phyloP scores from a whole-genome alignment of 208 protist genomes.

The Trypanosomatidae sp. region DNA sequence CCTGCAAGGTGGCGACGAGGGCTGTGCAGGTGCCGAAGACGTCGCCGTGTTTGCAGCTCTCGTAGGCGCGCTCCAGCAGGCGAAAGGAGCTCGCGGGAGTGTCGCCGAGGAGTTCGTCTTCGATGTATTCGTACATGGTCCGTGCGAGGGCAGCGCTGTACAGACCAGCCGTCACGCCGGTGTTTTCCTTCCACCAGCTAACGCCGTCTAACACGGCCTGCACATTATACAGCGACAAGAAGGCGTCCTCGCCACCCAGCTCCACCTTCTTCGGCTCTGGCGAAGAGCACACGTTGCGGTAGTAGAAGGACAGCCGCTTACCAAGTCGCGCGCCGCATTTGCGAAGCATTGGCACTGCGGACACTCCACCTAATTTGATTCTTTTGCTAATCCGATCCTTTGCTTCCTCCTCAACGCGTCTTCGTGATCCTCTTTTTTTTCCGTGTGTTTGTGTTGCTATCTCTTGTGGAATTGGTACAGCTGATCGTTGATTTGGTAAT shows the following conservation, averaged over 20 bases:
- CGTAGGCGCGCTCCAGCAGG: slow-evolving; percentile 58
- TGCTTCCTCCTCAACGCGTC: too few species aligned
- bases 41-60: slow-evolving; percentile 43
- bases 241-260: slow-evolving; percentile 73
- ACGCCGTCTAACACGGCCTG: slow-evolving; percentile 73
- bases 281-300: slow-evolving; percentile 32
- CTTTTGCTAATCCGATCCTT: too few species aligned
- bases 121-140: slow-evolving; percentile 61
- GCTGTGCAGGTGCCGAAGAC: slow-evolving; percentile 68
- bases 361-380: too few species aligned
- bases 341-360: too few species aligned
- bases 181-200: slow-evolving; percentile 72
- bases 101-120: slow-evolving; percentile 64
- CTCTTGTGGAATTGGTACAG: too few species aligned
- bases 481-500: too few species aligned
- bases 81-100: slow-evolving; percentile 49
- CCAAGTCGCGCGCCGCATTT: too few species aligned
- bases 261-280: slow-evolving; percentile 42
- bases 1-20: slow-evolving; percentile 66
- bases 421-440: too few species aligned
- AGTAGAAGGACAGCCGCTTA: slow-evolving; percentile 44
- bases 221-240: slow-evolving; percentile 47
- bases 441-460: too few species aligned
- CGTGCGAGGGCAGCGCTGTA: slow-evolving; percentile 67
- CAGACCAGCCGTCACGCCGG: slow-evolving; percentile 56